These are phyloP conservation scores for Penstemon eatonii DNA, from an alignment of 257 asterid genomes.

Conservation along the genomic window DNA sequence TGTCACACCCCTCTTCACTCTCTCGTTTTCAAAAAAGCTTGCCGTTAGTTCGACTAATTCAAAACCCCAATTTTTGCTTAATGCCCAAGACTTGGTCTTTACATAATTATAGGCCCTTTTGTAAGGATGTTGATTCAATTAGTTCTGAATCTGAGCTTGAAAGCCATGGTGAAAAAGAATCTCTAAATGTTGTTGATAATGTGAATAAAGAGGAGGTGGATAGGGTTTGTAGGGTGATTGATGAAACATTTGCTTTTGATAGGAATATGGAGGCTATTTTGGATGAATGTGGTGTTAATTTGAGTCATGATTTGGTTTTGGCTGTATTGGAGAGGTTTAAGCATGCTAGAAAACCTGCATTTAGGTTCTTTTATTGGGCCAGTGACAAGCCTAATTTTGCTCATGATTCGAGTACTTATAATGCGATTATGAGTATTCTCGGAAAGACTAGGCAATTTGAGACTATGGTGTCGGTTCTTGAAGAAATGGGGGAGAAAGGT, in stretches of 20 bases:
- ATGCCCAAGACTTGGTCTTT: constrained; percentile 6
- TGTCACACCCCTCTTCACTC: constrained; percentile 86
- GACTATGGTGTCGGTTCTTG: constrained; percentile 77
- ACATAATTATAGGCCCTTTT: constrained; percentile 37
- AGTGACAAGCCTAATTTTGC: constrained; percentile 48
- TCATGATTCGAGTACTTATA: constrained; percentile 69
- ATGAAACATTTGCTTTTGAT: constrained; percentile 76
- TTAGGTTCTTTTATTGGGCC: constrained; percentile 85
- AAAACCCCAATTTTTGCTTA: not conserved
- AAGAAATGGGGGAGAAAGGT: constrained; percentile 85
- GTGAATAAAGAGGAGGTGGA: constrained; percentile 61
- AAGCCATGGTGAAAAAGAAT: constrained; percentile 33
- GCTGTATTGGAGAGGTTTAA: constrained; percentile 71
- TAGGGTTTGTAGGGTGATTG: constrained; percentile 67
- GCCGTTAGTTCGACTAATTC: constrained; percentile 33
- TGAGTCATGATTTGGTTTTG: constrained; percentile 72
- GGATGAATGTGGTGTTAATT: constrained; percentile 60
- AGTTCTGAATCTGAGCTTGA: constrained; percentile 46
- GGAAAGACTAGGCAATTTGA: constrained; percentile 92
- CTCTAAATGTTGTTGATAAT: constrained; percentile 29
- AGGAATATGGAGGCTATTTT: constrained; percentile 89
- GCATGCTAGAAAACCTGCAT: constrained; percentile 87
- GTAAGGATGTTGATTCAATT: constrained; percentile 36
- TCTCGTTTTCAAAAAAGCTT: constrained; percentile 56
- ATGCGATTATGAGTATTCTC: constrained; percentile 66